Evolutionary conservation across 129 eudicot species (phyloP).

Genomic region (Daucus carota): DH1_v3.0 NC_030384.2:48242501-48243000

Average conservation of each 20-base stretch:
- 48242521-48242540: neutral
- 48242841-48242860: neutral
- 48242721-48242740: neutral
- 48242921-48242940: slow-evolving; percentile 81
- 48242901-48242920: neutral
- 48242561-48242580: neutral
- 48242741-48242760: neutral
- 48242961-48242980: slow-evolving; percentile 45
- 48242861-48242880: neutral
- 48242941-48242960: slow-evolving; percentile 65
- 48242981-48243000: slow-evolving; percentile 75
- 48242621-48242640: neutral
- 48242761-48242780: neutral
- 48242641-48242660: neutral
- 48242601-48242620: too few relatives aligned
- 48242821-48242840: too few relatives aligned
- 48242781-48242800: neutral
- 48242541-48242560: neutral
- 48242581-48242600: neutral
- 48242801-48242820: too few relatives aligned
- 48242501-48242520: neutral
- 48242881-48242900: neutral
- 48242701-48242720: neutral
- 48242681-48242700: neutral
- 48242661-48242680: neutral